Evolutionary conservation across 768 basidiomycete species (phyloP), one percentile per base, ranked within the genome.

Genomic region (Psilocybe tampanensis): DNA sequence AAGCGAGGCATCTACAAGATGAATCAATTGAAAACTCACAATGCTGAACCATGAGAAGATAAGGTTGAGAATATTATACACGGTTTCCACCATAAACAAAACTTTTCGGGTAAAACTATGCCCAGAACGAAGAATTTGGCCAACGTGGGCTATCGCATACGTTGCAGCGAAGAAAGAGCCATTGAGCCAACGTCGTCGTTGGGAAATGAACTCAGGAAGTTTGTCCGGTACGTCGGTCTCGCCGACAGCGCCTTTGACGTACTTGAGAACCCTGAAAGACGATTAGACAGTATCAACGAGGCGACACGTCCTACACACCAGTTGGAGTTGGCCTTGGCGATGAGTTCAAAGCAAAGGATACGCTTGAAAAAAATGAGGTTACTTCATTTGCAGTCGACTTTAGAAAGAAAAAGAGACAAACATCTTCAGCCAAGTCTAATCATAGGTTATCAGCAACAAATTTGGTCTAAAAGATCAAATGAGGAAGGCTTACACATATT

Each of bases 121-220:
- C 0, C 92, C 92, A 24, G 89, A 94, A 44, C 77, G 82, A 74
- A 88, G 74, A 36, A 91, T 86, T 73, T 90, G 93, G 7, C 90
- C 84, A 42, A 84, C 79, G 74, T 98, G 95, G 2, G 92, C 91
- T 44, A 98, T 84, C 2, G 96, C 91, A 72, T 98, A 99, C 7
- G 93, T 89, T 5, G 92, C 89, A 7, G 95, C 95, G 65, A 98
- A 98, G 76, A 98, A 94, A 1, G 93, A 95, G 1, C 96, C 95
- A 60, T 92, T 92, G 3, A 92, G 79, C 90, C 88, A 95, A 62
- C 94, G 85, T 48, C 94, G 82, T 6, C 95, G 86, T 66, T 98
- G 96, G 56, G 83, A 82, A 68, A 97, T 98, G 69, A 97, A 98
- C 72, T 98, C 96, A 2, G 95, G 87, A 15, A 97, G 82, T 1